A percentile compares a stretch with the other conserved stretches of the same genome.
phyloP scores from a whole-genome alignment of 2,329 filamentous ascomycete genomes.

The Pseudocercospora pini-densiflorae region DNA sequence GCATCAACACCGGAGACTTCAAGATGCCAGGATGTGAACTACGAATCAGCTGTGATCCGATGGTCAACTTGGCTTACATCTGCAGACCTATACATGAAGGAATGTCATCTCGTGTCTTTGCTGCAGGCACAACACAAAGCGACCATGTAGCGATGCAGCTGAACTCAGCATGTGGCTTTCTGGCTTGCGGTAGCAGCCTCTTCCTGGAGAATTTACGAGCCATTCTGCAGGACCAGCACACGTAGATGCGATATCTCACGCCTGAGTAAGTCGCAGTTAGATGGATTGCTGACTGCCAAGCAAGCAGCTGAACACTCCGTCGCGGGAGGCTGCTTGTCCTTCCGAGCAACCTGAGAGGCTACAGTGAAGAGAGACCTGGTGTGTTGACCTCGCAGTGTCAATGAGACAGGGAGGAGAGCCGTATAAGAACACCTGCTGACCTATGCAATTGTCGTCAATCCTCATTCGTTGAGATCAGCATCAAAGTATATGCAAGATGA shows the following conservation, averaged over 20 bases:
- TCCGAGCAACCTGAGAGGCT: neutral
- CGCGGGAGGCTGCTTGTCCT: neutral
- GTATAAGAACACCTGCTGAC: neutral
- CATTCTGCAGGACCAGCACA: neutral
- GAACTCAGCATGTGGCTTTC: too few relatives aligned
- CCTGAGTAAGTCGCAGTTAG: neutral
- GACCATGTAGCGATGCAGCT: too few relatives aligned
- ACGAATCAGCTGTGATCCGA: neutral
- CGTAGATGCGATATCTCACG: neutral
- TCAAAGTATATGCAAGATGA: conserved; percentile 5
- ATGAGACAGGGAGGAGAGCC: neutral
- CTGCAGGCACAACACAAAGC: too few relatives aligned
- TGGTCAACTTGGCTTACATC: neutral
- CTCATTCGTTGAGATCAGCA: neutral
- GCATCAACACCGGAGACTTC: neutral
- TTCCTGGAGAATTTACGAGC: neutral
- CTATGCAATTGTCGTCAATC: neutral
- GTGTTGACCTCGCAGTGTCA: neutral
- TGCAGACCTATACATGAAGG: neutral
- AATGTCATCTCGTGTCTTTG: neutral
- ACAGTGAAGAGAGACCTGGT: neutral
- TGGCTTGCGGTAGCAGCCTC: neutral
- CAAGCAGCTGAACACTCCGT: neutral
- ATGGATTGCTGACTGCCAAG: conserved; percentile 6
- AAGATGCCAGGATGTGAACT: neutral